These are phyloP conservation scores for Tuber magnatum DNA, from an alignment of 495 filamentous ascomycete genomes.

Conservation along the genomic window DNA sequence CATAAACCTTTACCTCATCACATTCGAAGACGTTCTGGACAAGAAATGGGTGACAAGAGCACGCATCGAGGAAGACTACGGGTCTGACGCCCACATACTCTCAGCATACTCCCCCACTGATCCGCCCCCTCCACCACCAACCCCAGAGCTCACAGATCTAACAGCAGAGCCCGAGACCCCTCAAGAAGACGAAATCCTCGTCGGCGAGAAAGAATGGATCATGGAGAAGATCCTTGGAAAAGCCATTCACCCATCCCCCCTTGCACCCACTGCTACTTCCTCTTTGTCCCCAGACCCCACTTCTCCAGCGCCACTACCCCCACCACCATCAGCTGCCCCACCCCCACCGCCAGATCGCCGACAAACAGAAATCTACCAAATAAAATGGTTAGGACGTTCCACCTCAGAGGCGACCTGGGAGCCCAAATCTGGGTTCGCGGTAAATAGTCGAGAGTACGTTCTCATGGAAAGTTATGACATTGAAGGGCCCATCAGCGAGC, in stretches of 20 bases:
- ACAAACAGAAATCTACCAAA: conserved; percentile 19
- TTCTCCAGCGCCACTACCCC: background rate
- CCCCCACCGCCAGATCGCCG: background rate
- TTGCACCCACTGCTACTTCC: conserved; percentile 19
- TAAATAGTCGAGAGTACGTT: conserved; percentile 24
- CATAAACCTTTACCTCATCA: conserved; percentile 26
- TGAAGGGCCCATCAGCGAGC: conserved; percentile 16
- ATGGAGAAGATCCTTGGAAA: conserved; percentile 34
- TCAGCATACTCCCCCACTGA: conserved; percentile 3
- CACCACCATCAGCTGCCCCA: background rate
- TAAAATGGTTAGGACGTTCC: conserved; percentile 36
- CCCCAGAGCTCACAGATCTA: conserved; percentile 21
- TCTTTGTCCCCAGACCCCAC: conserved; percentile 6
- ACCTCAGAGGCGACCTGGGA: conserved; percentile 31
- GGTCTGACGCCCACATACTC: conserved; percentile 6
- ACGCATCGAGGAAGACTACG: conserved; percentile 27
- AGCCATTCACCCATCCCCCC: conserved; percentile 14
- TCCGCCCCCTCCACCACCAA: conserved; percentile 12
- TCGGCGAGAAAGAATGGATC: conserved; percentile 36
- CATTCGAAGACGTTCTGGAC: conserved; percentile 34
- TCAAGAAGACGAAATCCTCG: conserved; percentile 16
- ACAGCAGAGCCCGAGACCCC: conserved; percentile 22
- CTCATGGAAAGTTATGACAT: conserved; percentile 33
- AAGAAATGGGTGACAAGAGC: conserved; percentile 32
- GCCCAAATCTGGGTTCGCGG: conserved; percentile 16